These are phyloP conservation scores for Coemansia erecta DNA, from an alignment of 192 early-diverging fungal genomes.

Conservation along the genomic window DNA sequence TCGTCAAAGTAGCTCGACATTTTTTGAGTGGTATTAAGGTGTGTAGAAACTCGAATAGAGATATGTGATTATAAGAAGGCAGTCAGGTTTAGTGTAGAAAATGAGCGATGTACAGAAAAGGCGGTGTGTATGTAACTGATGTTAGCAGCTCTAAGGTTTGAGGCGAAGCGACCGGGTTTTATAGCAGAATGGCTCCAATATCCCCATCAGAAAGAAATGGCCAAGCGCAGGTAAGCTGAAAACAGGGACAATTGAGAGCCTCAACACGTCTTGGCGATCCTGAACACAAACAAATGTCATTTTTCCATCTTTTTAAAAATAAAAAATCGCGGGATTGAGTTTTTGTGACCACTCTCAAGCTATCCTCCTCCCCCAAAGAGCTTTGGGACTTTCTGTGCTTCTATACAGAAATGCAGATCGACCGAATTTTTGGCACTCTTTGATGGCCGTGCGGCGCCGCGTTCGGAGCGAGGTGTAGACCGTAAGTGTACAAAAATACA, in stretches of 20 bases:
- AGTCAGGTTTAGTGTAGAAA: not conserved
- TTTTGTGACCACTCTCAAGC: not conserved
- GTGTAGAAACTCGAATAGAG: too few species aligned
- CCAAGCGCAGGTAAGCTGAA: too few species aligned
- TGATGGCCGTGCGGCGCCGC: not conserved
- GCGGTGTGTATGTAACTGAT: not conserved
- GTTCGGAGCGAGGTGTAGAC: not conserved
- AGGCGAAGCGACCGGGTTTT: too few species aligned
- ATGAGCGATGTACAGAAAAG: not conserved
- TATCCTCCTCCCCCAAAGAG: not conserved
- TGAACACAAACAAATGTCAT: not conserved
- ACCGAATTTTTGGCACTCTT: not conserved
- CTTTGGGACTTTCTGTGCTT: not conserved
- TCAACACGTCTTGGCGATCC: too few species aligned
- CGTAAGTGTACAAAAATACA: too few species aligned
- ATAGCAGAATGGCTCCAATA: too few species aligned
- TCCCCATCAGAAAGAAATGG: not conserved
- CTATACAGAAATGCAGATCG: not conserved
- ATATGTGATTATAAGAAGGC: too few species aligned
- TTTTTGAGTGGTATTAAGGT: not conserved
- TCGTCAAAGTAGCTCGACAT: slow-evolving; percentile 37
- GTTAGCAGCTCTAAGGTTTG: too few species aligned
- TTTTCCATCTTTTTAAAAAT: not conserved
- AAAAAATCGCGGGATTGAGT: slow-evolving; percentile 4
- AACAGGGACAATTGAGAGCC: too few species aligned